Percentiles rank a stretch among this genome's conserved stretches.
These are phyloP conservation scores for Sphaerobolus stellatus DNA, from an alignment of 1,284 basidiomycete species.

Conservation along the genomic window DNA sequence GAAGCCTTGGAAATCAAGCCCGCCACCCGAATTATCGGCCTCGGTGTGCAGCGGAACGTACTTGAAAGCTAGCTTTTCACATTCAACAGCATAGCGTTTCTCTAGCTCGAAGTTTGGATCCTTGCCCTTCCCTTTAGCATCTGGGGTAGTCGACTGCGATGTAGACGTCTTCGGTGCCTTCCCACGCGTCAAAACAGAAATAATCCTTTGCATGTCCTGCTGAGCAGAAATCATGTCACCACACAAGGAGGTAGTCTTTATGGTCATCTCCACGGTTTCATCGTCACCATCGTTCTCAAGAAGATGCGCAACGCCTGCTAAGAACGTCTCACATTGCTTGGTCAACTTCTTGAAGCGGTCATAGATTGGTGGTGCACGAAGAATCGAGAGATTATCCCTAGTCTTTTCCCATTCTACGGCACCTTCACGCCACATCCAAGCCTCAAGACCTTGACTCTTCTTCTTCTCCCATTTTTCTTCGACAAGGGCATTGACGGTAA, in stretches of 20 bases:
- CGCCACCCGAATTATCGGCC: conserved; percentile 21
- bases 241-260: conserved; percentile 48
- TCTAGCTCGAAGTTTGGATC: conserved; percentile 36
- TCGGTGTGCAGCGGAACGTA: conserved; percentile 35
- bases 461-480: conserved; percentile 39
- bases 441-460: conserved; percentile 42
- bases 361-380: conserved; percentile 43
- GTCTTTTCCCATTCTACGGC: conserved; percentile 40
- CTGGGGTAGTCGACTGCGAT: conserved; percentile 10
- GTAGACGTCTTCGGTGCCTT: not conserved
- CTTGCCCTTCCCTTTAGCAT: conserved; percentile 36
- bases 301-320: conserved; percentile 44
- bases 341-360: conserved; percentile 53
- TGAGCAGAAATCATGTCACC: conserved; percentile 51
- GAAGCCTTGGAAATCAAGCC: conserved; percentile 33
- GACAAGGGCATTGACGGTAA: conserved; percentile 47
- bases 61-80: conserved; percentile 48
- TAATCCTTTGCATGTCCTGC: conserved; percentile 49
- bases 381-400: conserved; percentile 24
- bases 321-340: conserved; percentile 50
- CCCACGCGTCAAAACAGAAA: conserved; percentile 38
- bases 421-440: conserved; percentile 49
- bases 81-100: conserved; percentile 41
- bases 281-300: conserved; percentile 31
- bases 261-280: conserved; percentile 43